Conservation (phyloP, 2,329 filamentous ascomycete genomes). For the Fusarium odoratissimum region DNA sequence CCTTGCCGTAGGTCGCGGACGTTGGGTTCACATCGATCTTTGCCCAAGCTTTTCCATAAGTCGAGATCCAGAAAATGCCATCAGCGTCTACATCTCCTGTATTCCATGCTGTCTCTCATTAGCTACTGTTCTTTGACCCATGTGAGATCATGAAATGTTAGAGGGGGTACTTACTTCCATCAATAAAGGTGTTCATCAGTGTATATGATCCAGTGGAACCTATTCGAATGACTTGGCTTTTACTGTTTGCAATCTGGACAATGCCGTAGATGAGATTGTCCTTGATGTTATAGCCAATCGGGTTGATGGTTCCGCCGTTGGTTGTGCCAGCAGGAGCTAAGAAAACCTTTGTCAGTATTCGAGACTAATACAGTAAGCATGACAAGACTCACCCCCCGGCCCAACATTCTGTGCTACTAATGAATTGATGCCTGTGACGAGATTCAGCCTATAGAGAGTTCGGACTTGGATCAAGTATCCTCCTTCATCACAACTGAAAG, state of each 20-base stretch:
- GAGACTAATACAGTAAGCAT: too few relatives aligned
- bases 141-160: fast-evolving
- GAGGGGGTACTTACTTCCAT: neutral
- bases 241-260: neutral
- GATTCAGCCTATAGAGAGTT: conserved; percentile 9
- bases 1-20: neutral
- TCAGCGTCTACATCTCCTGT: conserved; percentile 1
- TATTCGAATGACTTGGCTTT: conserved; percentile 12
- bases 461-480: conserved; percentile 19
- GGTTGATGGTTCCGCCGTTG: conserved; percentile 2
- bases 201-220: conserved; percentile 9
- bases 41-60: neutral
- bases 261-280: conserved; percentile 13
- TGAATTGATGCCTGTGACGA: neutral
- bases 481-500: conserved; percentile 18
- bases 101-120: neutral
- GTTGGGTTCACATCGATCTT: conserved; percentile 13
- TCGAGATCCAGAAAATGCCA: conserved; percentile 9
- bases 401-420: neutral
- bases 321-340: neutral
- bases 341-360: too few relatives aligned
- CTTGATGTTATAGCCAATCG: conserved; percentile 10
- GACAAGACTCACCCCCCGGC: neutral
- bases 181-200: neutral
- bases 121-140: neutral